Conservation (phyloP, 1,284 basidiomycete genomes). For the Boletus hoseneyae region DNA sequence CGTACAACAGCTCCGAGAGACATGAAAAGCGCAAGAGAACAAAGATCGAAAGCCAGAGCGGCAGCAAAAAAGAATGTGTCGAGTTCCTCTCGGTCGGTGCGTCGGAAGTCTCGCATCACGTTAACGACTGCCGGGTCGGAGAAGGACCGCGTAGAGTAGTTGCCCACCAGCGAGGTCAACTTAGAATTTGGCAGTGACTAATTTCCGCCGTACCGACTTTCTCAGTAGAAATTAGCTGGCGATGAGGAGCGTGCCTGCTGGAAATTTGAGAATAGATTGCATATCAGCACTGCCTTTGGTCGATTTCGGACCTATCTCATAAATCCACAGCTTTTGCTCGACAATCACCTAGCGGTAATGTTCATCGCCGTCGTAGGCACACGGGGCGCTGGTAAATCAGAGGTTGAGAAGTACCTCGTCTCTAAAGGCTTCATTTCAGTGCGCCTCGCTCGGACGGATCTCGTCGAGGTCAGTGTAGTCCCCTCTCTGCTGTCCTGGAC, state of each 20-base stretch:
- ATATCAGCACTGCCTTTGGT: too few relatives aligned
- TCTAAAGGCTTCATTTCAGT: constrained; percentile 52
- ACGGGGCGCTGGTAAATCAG: constrained; percentile 76
- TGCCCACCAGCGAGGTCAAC: too few relatives aligned
- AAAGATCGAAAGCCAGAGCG: constrained; percentile 53
- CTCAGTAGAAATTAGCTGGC: too few relatives aligned
- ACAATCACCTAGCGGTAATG: constrained; percentile 41
- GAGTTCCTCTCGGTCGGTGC: constrained; percentile 10
- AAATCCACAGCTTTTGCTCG: too few relatives aligned
- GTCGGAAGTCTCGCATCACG: constrained; percentile 24
- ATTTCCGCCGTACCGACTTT: neutral
- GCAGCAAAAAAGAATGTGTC: constrained; percentile 36
- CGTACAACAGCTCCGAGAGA: constrained; percentile 78
- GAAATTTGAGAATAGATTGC: too few relatives aligned
- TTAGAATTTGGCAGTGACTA: neutral
- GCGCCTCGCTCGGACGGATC: constrained; percentile 23
- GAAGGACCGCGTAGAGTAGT: neutral
- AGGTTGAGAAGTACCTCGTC: constrained; percentile 72
- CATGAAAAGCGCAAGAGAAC: constrained; percentile 67
- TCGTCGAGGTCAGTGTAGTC: constrained; percentile 13
- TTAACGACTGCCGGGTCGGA: constrained; percentile 14
- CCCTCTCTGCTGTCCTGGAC: neutral
- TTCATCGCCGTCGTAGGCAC: constrained; percentile 90
- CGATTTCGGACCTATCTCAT: too few relatives aligned
- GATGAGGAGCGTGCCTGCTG: too few relatives aligned